Evolutionary conservation across 257 asterid genomes (phyloP), one percentile per base, ranked within the genome.

Genomic region (Nicotiana attenuata): DNA sequence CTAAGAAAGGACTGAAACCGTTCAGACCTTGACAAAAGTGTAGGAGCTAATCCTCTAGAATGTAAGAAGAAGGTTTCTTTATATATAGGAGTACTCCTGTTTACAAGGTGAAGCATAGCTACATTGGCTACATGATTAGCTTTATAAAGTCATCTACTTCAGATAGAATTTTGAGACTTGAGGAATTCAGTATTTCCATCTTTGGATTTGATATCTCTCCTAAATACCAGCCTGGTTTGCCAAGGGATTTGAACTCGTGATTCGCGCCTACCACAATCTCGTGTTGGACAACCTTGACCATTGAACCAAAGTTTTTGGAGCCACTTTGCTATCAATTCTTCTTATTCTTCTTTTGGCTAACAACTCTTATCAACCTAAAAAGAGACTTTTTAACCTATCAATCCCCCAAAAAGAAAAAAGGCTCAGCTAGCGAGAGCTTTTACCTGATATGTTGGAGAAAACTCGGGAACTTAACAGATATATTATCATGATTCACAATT

Each of bases 401-500:
- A 38, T 68, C 29, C 52, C 45, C 45, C 2, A 7, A 38, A 38
- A 38, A 38, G 1, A 5, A 68, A 66, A 38, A 68, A 20, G 77
- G 29, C 56, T 38, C 56, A 68, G 77, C 77, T 38, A n/a, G 26
- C 45, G 56, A 19, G 77, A 20, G 77, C 33, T n/a, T 68, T 69
- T n/a, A 38, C 77, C 77, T 69, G 33, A 10, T 41, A 41, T 69
- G 77, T 69, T 38, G 77, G 77, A 69, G 57, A 10, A 56, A 69
- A 20, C 22, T 29, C 14, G 77, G 77, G 77, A 69, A 69, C 10
- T n/a, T 69, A 41, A 69, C 53, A 69, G 33, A 67, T 16, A 66
- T 1, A 66, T 66, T 66, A 66, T 35, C 55, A 35, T 28, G 47
- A 68, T 69, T 69, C 77, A 41, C 45, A 31, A 41, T 28, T 38